Conservation (phyloP, 2,329 filamentous ascomycete species). For the Bisporella sp. region DNA sequence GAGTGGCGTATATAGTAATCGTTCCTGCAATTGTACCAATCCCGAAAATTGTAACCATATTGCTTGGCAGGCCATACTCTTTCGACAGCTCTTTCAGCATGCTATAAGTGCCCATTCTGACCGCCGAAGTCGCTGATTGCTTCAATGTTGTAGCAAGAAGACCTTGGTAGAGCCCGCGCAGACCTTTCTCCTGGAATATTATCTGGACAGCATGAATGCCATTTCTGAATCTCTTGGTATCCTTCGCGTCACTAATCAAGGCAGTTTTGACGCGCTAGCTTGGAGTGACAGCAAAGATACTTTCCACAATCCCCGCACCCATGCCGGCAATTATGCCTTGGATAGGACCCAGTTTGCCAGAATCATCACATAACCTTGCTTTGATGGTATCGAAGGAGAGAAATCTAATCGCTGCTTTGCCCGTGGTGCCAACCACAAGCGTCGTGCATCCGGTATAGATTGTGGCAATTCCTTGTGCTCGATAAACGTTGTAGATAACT, state of each 20-base stretch:
- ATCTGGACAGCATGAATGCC: not conserved
- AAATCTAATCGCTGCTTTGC: not conserved
- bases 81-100: not conserved
- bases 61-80: not conserved
- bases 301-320: not conserved
- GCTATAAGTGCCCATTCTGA: not conserved
- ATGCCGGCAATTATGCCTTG: not conserved
- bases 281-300: not conserved
- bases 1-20: not conserved
- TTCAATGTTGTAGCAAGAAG: not conserved
- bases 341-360: not conserved
- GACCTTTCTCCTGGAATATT: not conserved
- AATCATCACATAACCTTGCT: not conserved
- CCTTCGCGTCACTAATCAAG: not conserved
- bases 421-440: not conserved
- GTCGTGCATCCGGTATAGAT: not conserved
- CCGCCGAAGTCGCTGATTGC: not conserved
- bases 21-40: not conserved
- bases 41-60: not conserved
- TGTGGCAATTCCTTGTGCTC: not conserved
- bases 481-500: too few species aligned
- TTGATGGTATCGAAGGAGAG: not conserved
- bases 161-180: not conserved
- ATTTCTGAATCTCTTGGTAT: not conserved
- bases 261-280: not conserved